Evolutionary conservation across 345 rosid species (phyloP).

Genomic region (Moricandia moricandioides): DNA sequence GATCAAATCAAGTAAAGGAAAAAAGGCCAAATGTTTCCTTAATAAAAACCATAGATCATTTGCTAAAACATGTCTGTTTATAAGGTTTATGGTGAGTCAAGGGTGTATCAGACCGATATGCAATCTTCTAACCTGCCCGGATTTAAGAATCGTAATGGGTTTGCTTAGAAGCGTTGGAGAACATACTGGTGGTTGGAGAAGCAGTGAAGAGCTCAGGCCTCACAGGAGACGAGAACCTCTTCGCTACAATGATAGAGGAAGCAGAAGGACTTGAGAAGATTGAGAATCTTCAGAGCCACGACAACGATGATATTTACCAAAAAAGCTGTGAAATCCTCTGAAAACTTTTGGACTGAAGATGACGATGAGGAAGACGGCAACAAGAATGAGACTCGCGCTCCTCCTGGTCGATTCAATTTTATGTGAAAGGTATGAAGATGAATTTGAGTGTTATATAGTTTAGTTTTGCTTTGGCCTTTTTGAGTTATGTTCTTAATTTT

Average conservation of each 20-base stretch:
- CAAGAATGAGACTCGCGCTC: constrained; percentile 41
- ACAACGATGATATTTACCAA: constrained; percentile 67
- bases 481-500: not conserved
- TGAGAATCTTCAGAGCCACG: constrained; percentile 76
- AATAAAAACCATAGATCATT: too few species aligned
- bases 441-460: not conserved
- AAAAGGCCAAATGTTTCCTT: too few species aligned
- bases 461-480: not conserved
- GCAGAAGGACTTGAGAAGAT: constrained; percentile 75
- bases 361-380: constrained; percentile 22
- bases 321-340: constrained; percentile 68
- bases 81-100: constrained; percentile 35
- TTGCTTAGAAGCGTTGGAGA: constrained; percentile 67
- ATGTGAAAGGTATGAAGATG: constrained; percentile 40
- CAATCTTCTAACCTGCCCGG: constrained; percentile 69
- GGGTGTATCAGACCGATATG: constrained; percentile 73
- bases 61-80: too few species aligned
- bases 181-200: constrained; percentile 73
- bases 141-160: constrained; percentile 60
- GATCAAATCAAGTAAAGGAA: constrained; percentile 59
- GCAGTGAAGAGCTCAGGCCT: constrained; percentile 52
- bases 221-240: constrained; percentile 47
- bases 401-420: constrained; percentile 70
- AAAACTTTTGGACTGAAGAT: constrained; percentile 66
- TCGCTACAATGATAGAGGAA: constrained; percentile 66